These are phyloP conservation scores for Blastocystis sp. DNA, from an alignment of 352 stramenopile species.

Conservation along the genomic window DNA sequence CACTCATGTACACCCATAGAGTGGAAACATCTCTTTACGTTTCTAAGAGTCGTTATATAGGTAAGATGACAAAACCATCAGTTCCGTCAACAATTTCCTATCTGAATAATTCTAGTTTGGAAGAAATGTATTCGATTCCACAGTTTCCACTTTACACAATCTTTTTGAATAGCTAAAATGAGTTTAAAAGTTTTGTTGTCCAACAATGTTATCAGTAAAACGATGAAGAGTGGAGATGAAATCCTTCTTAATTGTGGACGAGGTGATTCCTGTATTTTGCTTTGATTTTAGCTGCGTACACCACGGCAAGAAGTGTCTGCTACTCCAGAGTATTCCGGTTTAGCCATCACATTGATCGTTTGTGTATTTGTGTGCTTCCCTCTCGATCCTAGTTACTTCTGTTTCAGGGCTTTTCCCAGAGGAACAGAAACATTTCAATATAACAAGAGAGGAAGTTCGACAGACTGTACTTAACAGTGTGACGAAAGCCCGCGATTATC, in stretches of 20 bases:
- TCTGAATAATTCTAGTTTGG: no score
- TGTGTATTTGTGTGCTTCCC: background rate
- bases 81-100: no score
- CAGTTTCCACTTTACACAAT: background rate
- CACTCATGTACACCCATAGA: no score
- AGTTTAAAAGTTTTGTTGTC: slow-evolving; percentile 18
- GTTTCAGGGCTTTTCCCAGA: slow-evolving; percentile 44
- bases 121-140: no score
- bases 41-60: no score
- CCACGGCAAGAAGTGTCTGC: slow-evolving; percentile 30
- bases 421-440: slow-evolving; percentile 49
- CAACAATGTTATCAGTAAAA: slow-evolving; percentile 21
- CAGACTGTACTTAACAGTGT: slow-evolving; percentile 17
- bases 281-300: slow-evolving; percentile 48
- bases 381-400: background rate
- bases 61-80: no score
- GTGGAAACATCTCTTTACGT: no score
- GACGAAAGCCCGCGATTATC: slow-evolving; percentile 21
- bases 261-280: background rate
- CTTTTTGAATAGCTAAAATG: background rate
- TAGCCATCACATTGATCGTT: slow-evolving; percentile 34
- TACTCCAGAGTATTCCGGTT: slow-evolving; percentile 51
- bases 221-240: slow-evolving; percentile 8
- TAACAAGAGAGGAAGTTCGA: slow-evolving; percentile 43
- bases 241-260: slow-evolving; percentile 30